Base-by-base conservation (phyloP, 805 yeast species). In the Maudiozyma pseudohumilis region DNA sequence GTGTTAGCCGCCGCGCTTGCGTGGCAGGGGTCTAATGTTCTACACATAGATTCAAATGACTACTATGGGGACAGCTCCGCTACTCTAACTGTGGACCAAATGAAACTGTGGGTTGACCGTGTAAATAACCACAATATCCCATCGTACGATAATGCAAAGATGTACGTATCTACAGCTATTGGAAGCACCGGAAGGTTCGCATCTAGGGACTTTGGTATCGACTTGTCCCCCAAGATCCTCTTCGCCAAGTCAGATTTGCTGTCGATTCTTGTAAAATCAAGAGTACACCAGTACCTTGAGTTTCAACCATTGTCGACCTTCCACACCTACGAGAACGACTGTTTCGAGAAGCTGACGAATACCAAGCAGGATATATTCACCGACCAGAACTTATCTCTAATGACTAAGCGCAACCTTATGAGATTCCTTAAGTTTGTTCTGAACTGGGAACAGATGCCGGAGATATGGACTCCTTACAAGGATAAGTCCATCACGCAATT, bases 21-120 rank as follows among this genome's bases (percentile, higher is more conserved):
- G 10, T 92, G 98, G 97, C 95, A 86, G 50, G 98, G 98, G n/a
- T 77, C 92, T n/a, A 77, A 72, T 46, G 96, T 92, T 7, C 65
- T 92, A 31, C 98, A 92, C 55, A 75, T 92, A 22, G 98, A 92
- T 58, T 67, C 77, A 30, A 81, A 87, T 53, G 70, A 75, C 21
- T 80, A 84, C 56, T 92, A 92, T 52, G 98, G 98, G 16, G 97
- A 88, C 56, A 71, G 80, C 25, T 71, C 80, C 35, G 87, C 96
- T 5, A 83, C 95, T 3, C 63, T 92, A 36, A 82, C 94, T 16
- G 74, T 87, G 34, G 95, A 86, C 47, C 95, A 92, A 60, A 60
- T 87, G 44, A 79, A 78, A 53, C 68, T 73, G 32, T 89, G 96
- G 96, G 85, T 83, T 34, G 68, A 69, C 45, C 70, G 72, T 35